Evolutionary conservation across 2,329 filamentous ascomycete genomes (phyloP).

Genomic region (Penicillium sp.): DNA sequence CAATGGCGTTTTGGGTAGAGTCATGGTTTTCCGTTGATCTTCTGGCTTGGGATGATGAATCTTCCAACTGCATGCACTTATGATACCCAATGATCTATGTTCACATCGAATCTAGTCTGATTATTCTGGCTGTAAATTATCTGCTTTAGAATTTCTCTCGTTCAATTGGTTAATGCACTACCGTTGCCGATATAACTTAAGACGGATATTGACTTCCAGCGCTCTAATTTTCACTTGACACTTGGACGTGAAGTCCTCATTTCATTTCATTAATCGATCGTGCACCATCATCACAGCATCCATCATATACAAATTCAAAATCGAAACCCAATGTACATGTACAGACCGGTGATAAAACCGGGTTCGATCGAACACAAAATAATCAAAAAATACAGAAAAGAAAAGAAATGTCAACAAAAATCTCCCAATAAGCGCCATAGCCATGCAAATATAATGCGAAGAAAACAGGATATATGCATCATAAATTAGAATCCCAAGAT

Average conservation of each 20-base stretch:
- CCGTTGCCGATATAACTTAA: background rate
- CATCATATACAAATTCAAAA: conserved; percentile 9
- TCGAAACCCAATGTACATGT: background rate
- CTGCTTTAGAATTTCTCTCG: background rate
- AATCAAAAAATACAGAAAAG: background rate
- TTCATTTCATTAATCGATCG: conserved; percentile 11
- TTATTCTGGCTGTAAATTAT: background rate
- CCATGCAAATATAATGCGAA: background rate
- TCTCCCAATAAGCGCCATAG: background rate
- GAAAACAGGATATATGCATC: background rate
- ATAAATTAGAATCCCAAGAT: background rate
- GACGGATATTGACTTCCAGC: background rate
- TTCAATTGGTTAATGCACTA: background rate
- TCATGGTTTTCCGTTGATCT: background rate
- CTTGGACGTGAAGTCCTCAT: background rate
- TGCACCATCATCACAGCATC: conserved; percentile 19
- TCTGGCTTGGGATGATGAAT: background rate
- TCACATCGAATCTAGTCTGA: background rate
- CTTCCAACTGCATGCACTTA: background rate
- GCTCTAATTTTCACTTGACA: background rate
- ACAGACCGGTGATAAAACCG: background rate
- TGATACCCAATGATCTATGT: conserved; percentile 15
- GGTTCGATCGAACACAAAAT: background rate
- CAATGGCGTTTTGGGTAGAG: background rate
- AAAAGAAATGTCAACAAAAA: background rate